Evolutionary conservation across 208 protist species (phyloP).

Genomic region (Acanthamoeba castellanii): DNA sequence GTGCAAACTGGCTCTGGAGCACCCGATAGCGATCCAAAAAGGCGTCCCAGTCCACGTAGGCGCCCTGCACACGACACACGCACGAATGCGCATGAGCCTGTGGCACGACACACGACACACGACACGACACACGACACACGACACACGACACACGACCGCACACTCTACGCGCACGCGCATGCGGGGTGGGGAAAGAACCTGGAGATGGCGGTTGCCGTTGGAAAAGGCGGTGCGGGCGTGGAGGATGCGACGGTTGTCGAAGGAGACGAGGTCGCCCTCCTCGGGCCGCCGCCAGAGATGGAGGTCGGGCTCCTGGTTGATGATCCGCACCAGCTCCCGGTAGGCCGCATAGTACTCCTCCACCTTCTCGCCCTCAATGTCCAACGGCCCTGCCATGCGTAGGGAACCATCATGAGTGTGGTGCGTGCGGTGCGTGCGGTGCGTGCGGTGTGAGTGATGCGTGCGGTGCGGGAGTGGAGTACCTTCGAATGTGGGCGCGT

Average conservation of each 20-base stretch:
- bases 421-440: background rate
- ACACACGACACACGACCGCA: background rate
- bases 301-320: conserved; percentile 11
- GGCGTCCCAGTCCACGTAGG: conserved; percentile 73
- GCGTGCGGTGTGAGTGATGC: background rate
- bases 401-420: background rate
- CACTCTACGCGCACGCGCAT: background rate
- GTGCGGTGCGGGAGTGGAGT: background rate
- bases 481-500: conserved; percentile 66
- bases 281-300: conserved; percentile 54
- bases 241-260: conserved; percentile 77
- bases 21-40: conserved; percentile 63
- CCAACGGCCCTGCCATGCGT: background rate
- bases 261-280: conserved; percentile 43
- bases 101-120: no score
- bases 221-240: conserved; percentile 72
- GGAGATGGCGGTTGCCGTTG: conserved; percentile 71
- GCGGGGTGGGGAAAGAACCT: background rate
- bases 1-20: conserved; percentile 24
- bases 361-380: conserved; percentile 29
- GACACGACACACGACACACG: no score
- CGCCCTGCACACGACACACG: conserved; percentile 1
- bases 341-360: conserved; percentile 61
- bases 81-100: background rate
- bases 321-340: conserved; percentile 30